phyloP scores from a whole-genome alignment of 2,329 filamentous ascomycete species.

The Orbilia blumenaviensis region DNA sequence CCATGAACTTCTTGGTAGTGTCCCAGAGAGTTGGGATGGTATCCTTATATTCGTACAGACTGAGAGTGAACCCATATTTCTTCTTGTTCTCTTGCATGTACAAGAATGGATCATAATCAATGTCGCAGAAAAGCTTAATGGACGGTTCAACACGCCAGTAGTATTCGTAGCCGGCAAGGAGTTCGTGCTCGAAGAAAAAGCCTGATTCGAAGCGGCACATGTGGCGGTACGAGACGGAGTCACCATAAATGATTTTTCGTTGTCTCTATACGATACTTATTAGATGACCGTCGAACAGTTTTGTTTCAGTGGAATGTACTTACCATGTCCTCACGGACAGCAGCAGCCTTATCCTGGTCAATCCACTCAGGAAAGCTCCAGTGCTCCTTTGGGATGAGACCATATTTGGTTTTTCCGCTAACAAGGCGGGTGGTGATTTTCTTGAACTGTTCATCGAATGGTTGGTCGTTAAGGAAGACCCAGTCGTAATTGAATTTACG shows the following conservation, averaged over 20 bases:
- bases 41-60: conserved; percentile 94
- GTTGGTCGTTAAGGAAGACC: conserved; percentile 97
- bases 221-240: conserved; percentile 95
- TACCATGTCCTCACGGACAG: conserved; percentile 92
- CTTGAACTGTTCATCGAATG: conserved; percentile 92
- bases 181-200: conserved; percentile 95
- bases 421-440: conserved; percentile 86
- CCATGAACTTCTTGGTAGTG: conserved; percentile 92
- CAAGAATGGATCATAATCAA: conserved; percentile 95
- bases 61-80: conserved; percentile 97
- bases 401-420: conserved; percentile 92
- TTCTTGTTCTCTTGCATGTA: conserved; percentile 96
- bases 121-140: conserved; percentile 94
- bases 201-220: conserved; percentile 99
- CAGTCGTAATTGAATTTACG: conserved; percentile 96
- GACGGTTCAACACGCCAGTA: conserved; percentile 99
- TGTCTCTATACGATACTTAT: conserved; percentile 61
- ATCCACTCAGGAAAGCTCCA: conserved; percentile 98
- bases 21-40: conserved; percentile 97
- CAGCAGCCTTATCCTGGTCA: conserved; percentile 89
- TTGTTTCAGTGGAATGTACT: neutral
- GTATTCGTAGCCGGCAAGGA: conserved; percentile 97
- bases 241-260: conserved; percentile 97
- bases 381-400: conserved; percentile 86
- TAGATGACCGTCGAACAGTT: too few species aligned